Conservation (phyloP, 345 rosid species). For the Mallotus nudiflorus region DNA sequence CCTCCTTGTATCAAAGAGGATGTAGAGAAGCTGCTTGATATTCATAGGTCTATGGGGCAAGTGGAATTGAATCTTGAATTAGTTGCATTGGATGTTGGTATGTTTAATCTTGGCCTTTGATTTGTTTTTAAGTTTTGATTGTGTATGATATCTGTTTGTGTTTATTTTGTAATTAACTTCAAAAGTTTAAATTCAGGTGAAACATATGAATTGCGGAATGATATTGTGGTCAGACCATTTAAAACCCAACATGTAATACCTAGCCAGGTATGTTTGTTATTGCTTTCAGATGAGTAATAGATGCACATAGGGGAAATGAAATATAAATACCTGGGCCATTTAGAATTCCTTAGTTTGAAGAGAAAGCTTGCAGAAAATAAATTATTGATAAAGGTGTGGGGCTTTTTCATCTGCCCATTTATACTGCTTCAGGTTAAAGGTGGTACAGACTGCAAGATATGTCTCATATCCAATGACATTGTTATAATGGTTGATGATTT, state of each 20-base stretch:
- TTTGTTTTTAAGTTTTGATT: slow-evolving; percentile 1
- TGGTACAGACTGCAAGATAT: neutral
- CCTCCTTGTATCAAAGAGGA: slow-evolving; percentile 82
- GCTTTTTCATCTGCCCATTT: neutral
- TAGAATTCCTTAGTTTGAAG: neutral
- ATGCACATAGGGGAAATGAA: no score
- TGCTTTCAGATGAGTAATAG: neutral
- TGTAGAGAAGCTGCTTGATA: slow-evolving; percentile 80
- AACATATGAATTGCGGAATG: slow-evolving; percentile 82
- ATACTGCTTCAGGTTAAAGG: neutral
- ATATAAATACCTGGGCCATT: neutral
- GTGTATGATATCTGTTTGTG: neutral
- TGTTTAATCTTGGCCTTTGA: slow-evolving; percentile 14
- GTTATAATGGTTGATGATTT: neutral
- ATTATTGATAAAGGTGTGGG: neutral
- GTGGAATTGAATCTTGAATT: slow-evolving; percentile 76
- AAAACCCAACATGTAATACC: slow-evolving; percentile 87
- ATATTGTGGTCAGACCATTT: slow-evolving; percentile 83
- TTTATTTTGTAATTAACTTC: slow-evolving; percentile 14
- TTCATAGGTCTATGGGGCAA: slow-evolving; percentile 80
- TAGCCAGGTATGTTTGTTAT: slow-evolving; percentile 57
- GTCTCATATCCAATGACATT: neutral
- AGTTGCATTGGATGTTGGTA: slow-evolving; percentile 81
- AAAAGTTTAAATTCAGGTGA: slow-evolving; percentile 56
- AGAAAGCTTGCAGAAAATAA: neutral